Evolutionary conservation across 2,329 filamentous ascomycete genomes (phyloP), one percentile per base, ranked within the genome.

Genomic region (Fusarium sp.): DNA sequence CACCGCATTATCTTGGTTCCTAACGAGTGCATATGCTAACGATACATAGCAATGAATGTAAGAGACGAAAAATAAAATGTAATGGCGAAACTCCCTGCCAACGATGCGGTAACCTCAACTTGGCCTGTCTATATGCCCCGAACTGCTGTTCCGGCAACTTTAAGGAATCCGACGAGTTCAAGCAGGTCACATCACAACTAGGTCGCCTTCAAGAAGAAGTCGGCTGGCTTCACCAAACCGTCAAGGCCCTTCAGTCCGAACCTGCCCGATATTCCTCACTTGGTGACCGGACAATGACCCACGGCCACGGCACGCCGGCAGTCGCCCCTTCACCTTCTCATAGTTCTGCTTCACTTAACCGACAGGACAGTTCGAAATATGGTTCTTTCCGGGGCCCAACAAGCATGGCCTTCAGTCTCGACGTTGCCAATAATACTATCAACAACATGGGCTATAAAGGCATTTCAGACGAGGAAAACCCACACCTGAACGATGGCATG

Each of bases 81-180:
- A 93, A 93, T 80, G 92, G 92, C 69, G 89, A 92, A 75, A 89
- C 87, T 2, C 89, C 90, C 3, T 94, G 92, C 74, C 87, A 90
- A 68, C 86, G 92, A 64, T 94, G 92, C 77, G 89, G 90, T 75
- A 91, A 92, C 75, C 89, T 93, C 80, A 90, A 89, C 75, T 85
- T 92, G 24, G 82, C 87, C 70, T 93, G 91, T 78, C 84, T 91
- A 50, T 93, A 93, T 82, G 87, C 90, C 11, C 88, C 90, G 20
- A 91, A 91, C 78, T 91, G 90, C 80, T 91, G 89, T 79, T 84
- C 89, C 71, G 95, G 90, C 85, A 94, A 90, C 82, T 95, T 98
- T 87, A 96, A 96, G 82, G 95, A 98, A 78, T 95, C 94, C 52
- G 94, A 97, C 15, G 95, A 98, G 81, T 98, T 95, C 86, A 93